Conservation (phyloP, 2,329 filamentous ascomycete species). For the Talaromyces islandicus region DNA sequence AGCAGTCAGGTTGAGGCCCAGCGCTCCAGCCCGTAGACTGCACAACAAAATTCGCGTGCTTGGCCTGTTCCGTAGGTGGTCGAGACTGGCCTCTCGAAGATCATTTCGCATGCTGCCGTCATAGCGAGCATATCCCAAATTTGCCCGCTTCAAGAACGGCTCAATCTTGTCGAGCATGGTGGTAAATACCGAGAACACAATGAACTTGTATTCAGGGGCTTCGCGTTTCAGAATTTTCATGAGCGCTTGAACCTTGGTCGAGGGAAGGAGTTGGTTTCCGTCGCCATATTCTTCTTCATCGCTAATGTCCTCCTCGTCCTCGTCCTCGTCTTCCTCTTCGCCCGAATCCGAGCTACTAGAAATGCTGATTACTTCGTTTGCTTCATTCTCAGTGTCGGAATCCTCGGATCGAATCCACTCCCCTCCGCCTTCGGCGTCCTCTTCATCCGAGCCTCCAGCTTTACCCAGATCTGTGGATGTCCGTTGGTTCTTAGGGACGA, state of each 20-base stretch:
- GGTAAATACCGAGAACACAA: conserved; percentile 97
- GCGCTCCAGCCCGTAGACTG: conserved; percentile 84
- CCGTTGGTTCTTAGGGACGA: conserved; percentile 65
- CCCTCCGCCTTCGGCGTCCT: conserved; percentile 80
- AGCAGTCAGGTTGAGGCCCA: conserved; percentile 91
- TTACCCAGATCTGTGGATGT: conserved; percentile 57
- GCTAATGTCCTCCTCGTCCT: conserved; percentile 26
- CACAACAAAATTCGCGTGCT: conserved; percentile 79
- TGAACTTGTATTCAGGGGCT: conserved; percentile 81
- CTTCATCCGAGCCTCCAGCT: conserved; percentile 78
- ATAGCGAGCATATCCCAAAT: conserved; percentile 79
- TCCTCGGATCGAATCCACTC: conserved; percentile 71
- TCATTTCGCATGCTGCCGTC: conserved; percentile 96
- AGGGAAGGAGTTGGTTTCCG: conserved; percentile 46
- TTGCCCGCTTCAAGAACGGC: conserved; percentile 72
- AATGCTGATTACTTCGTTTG: conserved; percentile 13
- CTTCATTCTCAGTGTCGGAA: conserved; percentile 46
- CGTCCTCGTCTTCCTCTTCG: conserved; percentile 22
- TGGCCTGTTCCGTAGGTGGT: conserved; percentile 67
- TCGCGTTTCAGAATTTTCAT: conserved; percentile 76
- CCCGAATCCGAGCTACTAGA: conserved; percentile 9
- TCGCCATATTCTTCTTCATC: conserved; percentile 22
- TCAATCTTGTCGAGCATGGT: conserved; percentile 96
- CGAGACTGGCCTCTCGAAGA: conserved; percentile 77
- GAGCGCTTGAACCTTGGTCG: conserved; percentile 87